Conservation (phyloP, 2,329 filamentous ascomycete genomes). For the Balansia obtecta region DNA sequence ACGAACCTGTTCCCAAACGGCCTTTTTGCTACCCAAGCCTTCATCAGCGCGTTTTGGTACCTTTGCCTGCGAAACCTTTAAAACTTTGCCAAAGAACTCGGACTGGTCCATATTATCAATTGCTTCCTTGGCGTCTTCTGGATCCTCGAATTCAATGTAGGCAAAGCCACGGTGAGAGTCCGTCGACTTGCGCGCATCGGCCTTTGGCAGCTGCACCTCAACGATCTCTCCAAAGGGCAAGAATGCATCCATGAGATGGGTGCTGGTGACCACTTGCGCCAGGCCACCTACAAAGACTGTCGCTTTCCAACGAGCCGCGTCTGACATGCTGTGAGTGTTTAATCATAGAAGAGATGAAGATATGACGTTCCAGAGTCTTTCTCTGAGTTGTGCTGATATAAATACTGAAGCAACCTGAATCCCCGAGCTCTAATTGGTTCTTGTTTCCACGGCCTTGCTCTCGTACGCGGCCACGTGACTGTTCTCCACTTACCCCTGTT, state of each 20-base stretch:
- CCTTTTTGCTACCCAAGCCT: constrained; percentile 83
- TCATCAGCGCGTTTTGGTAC: constrained; percentile 80
- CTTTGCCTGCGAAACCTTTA: constrained; percentile 88
- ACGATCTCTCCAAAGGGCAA: constrained; percentile 93
- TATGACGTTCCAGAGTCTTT: background rate
- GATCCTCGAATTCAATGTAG: constrained; percentile 86
- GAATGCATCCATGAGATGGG: constrained; percentile 79
- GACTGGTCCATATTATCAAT: constrained; percentile 99
- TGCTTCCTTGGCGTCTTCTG: constrained; percentile 78
- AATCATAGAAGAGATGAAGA: background rate
- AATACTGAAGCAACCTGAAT: background rate
- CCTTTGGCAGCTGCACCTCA: constrained; percentile 81
- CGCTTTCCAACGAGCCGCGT: constrained; percentile 71
- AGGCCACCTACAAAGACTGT: constrained; percentile 90
- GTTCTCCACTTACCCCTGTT: background rate
- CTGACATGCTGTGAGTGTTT: constrained; percentile 49
- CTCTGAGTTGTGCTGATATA: background rate
- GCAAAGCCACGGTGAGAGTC: constrained; percentile 86
- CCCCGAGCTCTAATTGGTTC: background rate
- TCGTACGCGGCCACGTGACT: background rate
- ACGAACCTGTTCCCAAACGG: constrained; percentile 90
- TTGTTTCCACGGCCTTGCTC: background rate
- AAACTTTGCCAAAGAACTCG: constrained; percentile 81
- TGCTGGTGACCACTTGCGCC: constrained; percentile 61
- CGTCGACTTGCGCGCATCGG: constrained; percentile 64